Percentiles rank a stretch among this genome's conserved stretches.
phyloP scores from a whole-genome alignment of 257 asterid species.

The Echites panduratus region DNA sequence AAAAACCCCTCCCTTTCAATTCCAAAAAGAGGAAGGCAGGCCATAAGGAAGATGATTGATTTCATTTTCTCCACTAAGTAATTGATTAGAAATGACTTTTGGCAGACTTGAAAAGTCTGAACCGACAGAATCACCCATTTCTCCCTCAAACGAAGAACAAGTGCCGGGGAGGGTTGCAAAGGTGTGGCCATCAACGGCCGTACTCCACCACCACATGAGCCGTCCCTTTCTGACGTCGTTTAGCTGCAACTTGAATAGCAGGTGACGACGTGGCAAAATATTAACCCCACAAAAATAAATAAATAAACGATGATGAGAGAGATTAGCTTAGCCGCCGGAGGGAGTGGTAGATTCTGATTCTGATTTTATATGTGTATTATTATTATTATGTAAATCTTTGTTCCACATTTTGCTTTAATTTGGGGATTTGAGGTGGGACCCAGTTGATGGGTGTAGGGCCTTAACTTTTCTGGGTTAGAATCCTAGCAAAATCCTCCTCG shows the following conservation, averaged over 20 bases:
- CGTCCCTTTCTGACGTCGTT: background rate
- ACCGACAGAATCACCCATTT: background rate
- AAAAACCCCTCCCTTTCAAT: too few relatives aligned
- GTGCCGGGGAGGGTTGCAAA: background rate
- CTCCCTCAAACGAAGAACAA: too few relatives aligned
- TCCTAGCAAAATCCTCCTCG: conserved; percentile 18
- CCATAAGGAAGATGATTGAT: background rate
- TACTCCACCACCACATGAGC: conserved; percentile 10
- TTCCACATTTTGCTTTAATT: background rate
- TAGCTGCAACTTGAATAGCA: background rate
- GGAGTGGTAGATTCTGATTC: conserved; percentile 2
- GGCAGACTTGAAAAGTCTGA: background rate
- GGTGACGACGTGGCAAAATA: background rate
- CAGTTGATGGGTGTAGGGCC: background rate
- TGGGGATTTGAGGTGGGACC: too few relatives aligned
- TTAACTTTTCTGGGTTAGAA: background rate
- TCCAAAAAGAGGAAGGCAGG: too few relatives aligned
- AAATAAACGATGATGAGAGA: too few relatives aligned
- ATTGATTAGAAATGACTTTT: background rate
- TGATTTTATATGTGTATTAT: too few relatives aligned
- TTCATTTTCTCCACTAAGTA: background rate
- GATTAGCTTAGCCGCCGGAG: conserved; percentile 2
- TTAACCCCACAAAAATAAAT: background rate
- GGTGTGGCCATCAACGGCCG: too few relatives aligned
- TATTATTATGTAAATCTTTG: background rate